Evolutionary conservation across 2,329 filamentous ascomycete species (phyloP), one percentile per base, ranked within the genome.

Genomic region (Colletotrichum sp.): DNA sequence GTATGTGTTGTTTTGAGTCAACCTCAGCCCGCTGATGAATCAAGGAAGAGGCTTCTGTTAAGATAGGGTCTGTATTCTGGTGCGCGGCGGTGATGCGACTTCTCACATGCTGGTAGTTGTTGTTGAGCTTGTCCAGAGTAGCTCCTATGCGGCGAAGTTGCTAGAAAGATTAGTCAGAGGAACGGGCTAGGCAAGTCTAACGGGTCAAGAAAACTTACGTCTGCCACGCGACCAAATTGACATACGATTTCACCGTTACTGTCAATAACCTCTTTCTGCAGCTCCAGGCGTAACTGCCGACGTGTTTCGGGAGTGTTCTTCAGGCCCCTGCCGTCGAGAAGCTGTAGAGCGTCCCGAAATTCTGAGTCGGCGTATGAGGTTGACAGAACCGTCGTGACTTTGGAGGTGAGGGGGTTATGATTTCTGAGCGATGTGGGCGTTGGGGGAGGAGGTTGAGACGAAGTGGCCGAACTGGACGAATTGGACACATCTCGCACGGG

Each of bases 291-390:
- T 18, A 99, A 86, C 75, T 95, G 93, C 8, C 96, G 92, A 68
- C 97, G 91, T 4, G 93, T 94, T 79, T 96, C 94, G 12, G 95
- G 90, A 15, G 92, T 95, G 82, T 98, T 98, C 71, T 90, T 87
- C 16, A 96, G 84, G 1, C 90, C 89, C 44, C 95, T 91, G 66
- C 91, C 87, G 84, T 98, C 96, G 24, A 99, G 87, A 1, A 97
- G 92, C 69, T 91, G 88, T 34, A 99, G 87, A 16, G 96, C 93
- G 87, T 98, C 95, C 78, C 95, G 92, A 79, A 99, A 98, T 79
- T 98, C 96, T 7, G 95, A 90, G 85, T 99, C 97, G 8, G 96
- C 94, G 85, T 98, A 98, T 0, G 96, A 98, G 4, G 95, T 93
- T 6, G 97, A 98, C 65, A 99, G 91, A 55, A 99, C 94, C 77